Base-by-base conservation (phyloP, 1,139 yeast species). In the Pichia sp. region DNA sequence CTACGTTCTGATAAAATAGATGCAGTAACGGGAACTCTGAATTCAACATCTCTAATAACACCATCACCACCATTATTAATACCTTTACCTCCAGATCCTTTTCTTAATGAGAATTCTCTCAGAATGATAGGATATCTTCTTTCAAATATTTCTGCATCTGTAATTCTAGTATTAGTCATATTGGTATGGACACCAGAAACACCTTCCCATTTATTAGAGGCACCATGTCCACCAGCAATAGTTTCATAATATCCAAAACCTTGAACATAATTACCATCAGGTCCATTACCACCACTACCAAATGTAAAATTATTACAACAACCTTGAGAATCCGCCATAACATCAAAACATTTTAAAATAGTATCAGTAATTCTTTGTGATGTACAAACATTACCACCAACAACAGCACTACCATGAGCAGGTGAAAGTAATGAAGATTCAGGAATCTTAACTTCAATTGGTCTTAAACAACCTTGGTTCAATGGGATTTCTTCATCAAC, bases 171-270 rank as follows among this genome's bases (percentile, higher is more conserved):
- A 52, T 68, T 68, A n/a, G 72, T 68, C 75, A 72, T 73, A 54
- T 73, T 70, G 21, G 74, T 68, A 56, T 73, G 78, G 38, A 73
- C 72, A 43, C 76, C 78, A 38, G 67, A 66, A 20, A 67, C 67
- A 42, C 69, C 67, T 46, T 61, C 51, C 66, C 67, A 64, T 19
- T 62, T 58, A 10, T 65, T 58, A 45, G 76, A 73, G 33, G 77
- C 75, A 57, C 76, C 68, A 52, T 65, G 68, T 19, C 78, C 78
- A 49, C 72, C 73, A 1, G 75, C 77, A 54, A 73, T 69, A n/a
- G 78, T 73, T 55, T 73, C 77, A 40, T 70, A 67, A 53, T 71
- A 73, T 3, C 77, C 77, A 56, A 71, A 73, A 5, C 76, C 76
- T 53, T 67, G 68, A 38, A 66, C 60, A 53, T 68, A 60, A 3